Conservation (phyloP, 345 rosid genomes). For the Aquilaria sinensis region DNA sequence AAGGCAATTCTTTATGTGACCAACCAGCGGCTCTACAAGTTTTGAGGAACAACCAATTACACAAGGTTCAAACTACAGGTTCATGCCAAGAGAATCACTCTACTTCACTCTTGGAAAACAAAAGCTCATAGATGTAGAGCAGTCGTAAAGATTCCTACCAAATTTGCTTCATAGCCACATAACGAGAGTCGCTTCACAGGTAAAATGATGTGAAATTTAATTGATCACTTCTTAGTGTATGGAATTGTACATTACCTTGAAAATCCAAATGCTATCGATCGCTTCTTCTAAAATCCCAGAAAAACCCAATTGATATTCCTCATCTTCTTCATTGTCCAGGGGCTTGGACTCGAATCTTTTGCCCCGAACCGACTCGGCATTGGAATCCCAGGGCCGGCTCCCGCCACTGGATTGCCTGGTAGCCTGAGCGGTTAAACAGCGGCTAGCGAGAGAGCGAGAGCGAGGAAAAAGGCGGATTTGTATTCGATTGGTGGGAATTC, state of each 20-base stretch:
- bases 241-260: constrained; percentile 26
- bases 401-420: neutral
- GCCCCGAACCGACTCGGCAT: constrained; percentile 17
- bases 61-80: too few relatives aligned
- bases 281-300: constrained; percentile 27
- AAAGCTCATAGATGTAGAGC: too few relatives aligned
- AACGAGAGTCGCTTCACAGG: too few relatives aligned
- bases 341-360: constrained; percentile 16
- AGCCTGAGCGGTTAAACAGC: neutral
- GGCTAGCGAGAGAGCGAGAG: neutral
- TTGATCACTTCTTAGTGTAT: too few relatives aligned
- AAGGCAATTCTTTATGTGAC: too few relatives aligned
- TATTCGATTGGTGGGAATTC: neutral
- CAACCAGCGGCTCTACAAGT: too few relatives aligned
- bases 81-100: too few relatives aligned
- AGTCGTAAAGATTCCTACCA: too few relatives aligned
- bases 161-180: too few relatives aligned
- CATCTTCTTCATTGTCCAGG: constrained; percentile 7
- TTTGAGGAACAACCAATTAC: too few relatives aligned
- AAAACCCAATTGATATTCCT: constrained; percentile 9
- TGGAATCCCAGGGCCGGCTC: constrained; percentile 16
- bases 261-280: constrained; percentile 35
- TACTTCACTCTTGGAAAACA: too few relatives aligned
- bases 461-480: neutral
- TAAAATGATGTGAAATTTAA: too few relatives aligned